Conservation (phyloP, 2,329 filamentous ascomycete genomes). For the Cadophora luteo-olivacea region DNA sequence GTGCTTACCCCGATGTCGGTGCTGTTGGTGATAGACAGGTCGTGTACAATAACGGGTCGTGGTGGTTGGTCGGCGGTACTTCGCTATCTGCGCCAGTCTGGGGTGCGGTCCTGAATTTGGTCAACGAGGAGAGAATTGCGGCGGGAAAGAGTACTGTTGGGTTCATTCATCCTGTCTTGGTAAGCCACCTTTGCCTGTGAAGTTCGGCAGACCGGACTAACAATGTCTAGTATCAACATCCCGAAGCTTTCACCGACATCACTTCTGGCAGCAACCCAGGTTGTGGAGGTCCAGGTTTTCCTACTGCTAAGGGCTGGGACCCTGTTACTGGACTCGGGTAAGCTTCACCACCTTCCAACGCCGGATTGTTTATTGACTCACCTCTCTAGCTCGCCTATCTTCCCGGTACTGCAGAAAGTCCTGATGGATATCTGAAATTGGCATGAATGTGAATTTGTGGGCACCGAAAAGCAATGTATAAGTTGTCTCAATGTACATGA, state of each 20-base stretch:
- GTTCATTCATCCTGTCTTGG: conserved; percentile 52
- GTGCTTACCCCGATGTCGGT: conserved; percentile 52
- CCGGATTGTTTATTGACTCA: conserved; percentile 1
- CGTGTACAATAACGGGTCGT: conserved; percentile 39
- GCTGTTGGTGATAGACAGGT: conserved; percentile 46
- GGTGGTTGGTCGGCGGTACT: conserved; percentile 50
- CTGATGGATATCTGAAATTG: conserved; percentile 25
- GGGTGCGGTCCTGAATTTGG: conserved; percentile 50
- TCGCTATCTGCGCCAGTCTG: conserved; percentile 52
- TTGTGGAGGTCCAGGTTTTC: conserved; percentile 46
- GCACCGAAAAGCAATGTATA: too few relatives aligned
- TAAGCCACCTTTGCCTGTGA: conserved; percentile 20
- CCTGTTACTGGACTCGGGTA: conserved; percentile 41
- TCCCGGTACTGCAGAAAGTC: conserved; percentile 32
- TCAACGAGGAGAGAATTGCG: conserved; percentile 51
- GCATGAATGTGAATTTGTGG: background rate
- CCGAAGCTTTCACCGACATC: conserved; percentile 45
- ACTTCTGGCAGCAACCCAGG: conserved; percentile 42
- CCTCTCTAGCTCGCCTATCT: conserved; percentile 33
- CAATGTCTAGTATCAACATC: conserved; percentile 36
- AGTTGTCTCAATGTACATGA: too few relatives aligned
- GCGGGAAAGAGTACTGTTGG: conserved; percentile 50
- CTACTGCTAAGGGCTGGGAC: conserved; percentile 44
- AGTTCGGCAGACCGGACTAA: conserved; percentile 14
- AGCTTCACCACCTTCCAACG: conserved; percentile 13